A percentile compares a stretch with the other conserved stretches of the same genome.
phyloP scores from a whole-genome alignment of 495 filamentous ascomycete genomes.

The Bathelium albidoporum region DNA sequence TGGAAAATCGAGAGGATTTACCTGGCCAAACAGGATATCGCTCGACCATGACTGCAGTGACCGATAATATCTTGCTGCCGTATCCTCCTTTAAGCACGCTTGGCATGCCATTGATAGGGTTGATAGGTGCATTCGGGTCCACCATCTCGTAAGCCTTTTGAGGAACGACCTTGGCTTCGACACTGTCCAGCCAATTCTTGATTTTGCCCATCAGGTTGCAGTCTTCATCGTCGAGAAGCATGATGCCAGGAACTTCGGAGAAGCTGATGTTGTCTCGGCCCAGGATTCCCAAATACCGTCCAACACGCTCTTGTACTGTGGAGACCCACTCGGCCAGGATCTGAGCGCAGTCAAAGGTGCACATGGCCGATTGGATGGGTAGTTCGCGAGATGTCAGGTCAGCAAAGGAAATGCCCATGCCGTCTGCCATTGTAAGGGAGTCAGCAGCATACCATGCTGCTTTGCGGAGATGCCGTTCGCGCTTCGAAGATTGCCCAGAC shows the following conservation, averaged over 20 bases:
- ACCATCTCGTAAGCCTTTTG: slow-evolving; percentile 31
- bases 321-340: slow-evolving; percentile 94
- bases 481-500: slow-evolving; percentile 44
- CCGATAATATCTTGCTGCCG: slow-evolving; percentile 73
- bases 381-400: slow-evolving; percentile 79
- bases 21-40: slow-evolving; percentile 88
- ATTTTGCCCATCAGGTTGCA: slow-evolving; percentile 79
- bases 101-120: slow-evolving; percentile 35
- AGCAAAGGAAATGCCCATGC: slow-evolving; percentile 75
- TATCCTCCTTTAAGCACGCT: slow-evolving; percentile 58
- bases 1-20: slow-evolving; percentile 35
- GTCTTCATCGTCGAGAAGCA: slow-evolving; percentile 90
- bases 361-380: slow-evolving; percentile 88
- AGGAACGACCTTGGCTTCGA: slow-evolving; percentile 61
- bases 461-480: slow-evolving; percentile 83
- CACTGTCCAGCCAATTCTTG: slow-evolving; percentile 64
- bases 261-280: slow-evolving; percentile 73
- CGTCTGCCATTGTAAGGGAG: slow-evolving; percentile 82
- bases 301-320: slow-evolving; percentile 90
- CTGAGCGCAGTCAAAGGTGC: slow-evolving; percentile 91
- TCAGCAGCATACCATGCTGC: slow-evolving; percentile 93
- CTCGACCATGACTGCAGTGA: slow-evolving; percentile 83
- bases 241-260: slow-evolving; percentile 64
- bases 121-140: slow-evolving; percentile 36
- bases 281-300: slow-evolving; percentile 74